These are phyloP conservation scores for Tilletia caries DNA, from an alignment of 1,284 basidiomycete genomes.

Conservation along the genomic window DNA sequence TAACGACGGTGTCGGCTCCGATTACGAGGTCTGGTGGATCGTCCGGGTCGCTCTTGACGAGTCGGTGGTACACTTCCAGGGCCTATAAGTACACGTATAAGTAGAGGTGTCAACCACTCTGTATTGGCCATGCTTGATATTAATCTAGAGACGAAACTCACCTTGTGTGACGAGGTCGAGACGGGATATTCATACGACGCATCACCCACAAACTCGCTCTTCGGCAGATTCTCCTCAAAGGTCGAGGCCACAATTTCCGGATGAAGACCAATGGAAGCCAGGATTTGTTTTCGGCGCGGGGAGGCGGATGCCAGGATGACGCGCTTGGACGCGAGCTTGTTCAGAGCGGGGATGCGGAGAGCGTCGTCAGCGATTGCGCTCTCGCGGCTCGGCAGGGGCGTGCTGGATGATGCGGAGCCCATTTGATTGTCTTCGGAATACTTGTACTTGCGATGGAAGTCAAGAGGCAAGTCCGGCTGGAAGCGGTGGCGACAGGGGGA, in stretches of 20 bases:
- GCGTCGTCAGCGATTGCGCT: not conserved
- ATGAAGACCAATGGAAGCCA: slow-evolving; percentile 60
- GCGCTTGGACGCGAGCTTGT: slow-evolving; percentile 41
- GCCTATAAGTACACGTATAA: slow-evolving; percentile 40
- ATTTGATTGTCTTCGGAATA: not conserved
- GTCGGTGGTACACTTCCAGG: slow-evolving; percentile 43
- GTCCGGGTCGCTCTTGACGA: slow-evolving; percentile 27
- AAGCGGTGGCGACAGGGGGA: no score
- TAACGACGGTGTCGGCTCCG: slow-evolving; percentile 56
- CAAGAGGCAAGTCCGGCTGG: no score
- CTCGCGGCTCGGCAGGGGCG: not conserved
- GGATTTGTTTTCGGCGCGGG: slow-evolving; percentile 43
- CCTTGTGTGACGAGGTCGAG: slow-evolving; percentile 82
- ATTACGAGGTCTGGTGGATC: slow-evolving; percentile 85
- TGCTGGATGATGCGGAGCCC: not conserved
- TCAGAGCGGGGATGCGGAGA: slow-evolving; percentile 27
- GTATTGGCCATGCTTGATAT: not conserved
- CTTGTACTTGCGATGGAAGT: no score
- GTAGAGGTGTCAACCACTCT: not conserved
- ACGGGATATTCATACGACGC: slow-evolving; percentile 83
- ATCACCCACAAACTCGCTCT: slow-evolving; percentile 66
- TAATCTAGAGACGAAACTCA: not conserved
- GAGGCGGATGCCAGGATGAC: slow-evolving; percentile 44
- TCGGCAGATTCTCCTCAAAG: slow-evolving; percentile 76
- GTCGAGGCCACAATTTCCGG: slow-evolving; percentile 85